These are phyloP conservation scores for Coprinopsis sp. DNA, from an alignment of 768 basidiomycete species.

Conservation along the genomic window DNA sequence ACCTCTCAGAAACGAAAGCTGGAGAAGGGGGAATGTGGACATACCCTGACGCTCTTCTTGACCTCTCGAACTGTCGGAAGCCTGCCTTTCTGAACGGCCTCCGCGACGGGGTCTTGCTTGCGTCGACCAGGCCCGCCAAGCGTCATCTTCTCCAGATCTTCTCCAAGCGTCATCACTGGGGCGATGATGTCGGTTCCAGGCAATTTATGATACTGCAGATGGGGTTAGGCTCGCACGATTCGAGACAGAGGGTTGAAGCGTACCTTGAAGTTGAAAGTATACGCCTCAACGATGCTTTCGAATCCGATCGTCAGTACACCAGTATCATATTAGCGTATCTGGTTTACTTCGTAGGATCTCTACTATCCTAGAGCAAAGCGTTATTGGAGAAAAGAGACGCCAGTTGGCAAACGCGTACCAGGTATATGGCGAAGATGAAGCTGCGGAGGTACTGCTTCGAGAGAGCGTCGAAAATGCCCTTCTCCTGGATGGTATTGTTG, in stretches of 20 bases:
- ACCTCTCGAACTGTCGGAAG: constrained; percentile 76
- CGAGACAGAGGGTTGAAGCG: constrained; percentile 6
- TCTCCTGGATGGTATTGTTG: constrained; percentile 47
- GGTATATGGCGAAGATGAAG: constrained; percentile 81
- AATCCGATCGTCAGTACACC: constrained; percentile 2
- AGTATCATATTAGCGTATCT: constrained; percentile 19
- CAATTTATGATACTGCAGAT: constrained; percentile 58
- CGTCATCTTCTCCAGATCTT: constrained; percentile 49
- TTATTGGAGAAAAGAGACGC: neutral
- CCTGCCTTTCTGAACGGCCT: constrained; percentile 55
- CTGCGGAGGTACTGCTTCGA: constrained; percentile 80
- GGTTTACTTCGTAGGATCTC: constrained; percentile 78
- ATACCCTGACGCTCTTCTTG: constrained; percentile 75
- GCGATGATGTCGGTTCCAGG: constrained; percentile 56
- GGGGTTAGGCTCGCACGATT: neutral
- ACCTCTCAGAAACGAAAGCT: constrained; percentile 1
- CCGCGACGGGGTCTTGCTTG: constrained; percentile 51
- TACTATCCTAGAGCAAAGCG: constrained; percentile 54
- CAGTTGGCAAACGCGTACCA: constrained; percentile 43
- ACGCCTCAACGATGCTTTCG: constrained; percentile 76
- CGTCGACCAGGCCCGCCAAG: constrained; percentile 22
- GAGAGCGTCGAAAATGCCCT: constrained; percentile 82
- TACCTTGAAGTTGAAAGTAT: constrained; percentile 83
- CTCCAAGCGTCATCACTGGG: constrained; percentile 72
- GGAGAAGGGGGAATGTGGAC: neutral